Base-by-base conservation (phyloP, 805 yeast genomes). In the Myxozyma vanderwaltii region DNA sequence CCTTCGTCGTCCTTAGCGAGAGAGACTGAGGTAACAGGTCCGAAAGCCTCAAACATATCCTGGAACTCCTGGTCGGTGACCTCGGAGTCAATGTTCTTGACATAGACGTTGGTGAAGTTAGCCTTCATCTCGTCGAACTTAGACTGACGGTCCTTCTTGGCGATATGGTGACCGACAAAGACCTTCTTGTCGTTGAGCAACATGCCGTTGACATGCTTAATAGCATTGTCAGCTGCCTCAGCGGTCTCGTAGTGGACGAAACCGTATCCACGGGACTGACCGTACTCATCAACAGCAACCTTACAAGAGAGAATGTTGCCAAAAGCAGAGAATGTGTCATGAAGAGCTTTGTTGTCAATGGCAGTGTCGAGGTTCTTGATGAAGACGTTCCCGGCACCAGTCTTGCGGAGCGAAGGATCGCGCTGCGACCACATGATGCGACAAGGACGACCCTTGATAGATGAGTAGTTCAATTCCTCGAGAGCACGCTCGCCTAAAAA, bases 371-470 rank as follows among this genome's bases (percentile, higher is more conserved):
- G 85, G 85, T 94, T 94, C 86, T 94, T 94, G 81, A 94, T 92
- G 85, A 88, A 94, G 68, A 94, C 86, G 84, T 94, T 94, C 73
- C 97, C 97, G 66, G 89, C 87, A 76, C 97, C 97, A 74, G 86
- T 86, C 82, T 86, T 89, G 83, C 99, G 89, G 72, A 86, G 77
- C 64, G 96, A 83, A 67, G 99, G 98, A 76, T 94, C 98, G 80
- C 98, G 90, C 82, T 94, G 98, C 69, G 97, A 91, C 97, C 98
- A 91, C 98, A 94, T 94, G 81, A 94, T 92, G 79, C 99, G 90
- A 81, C 97, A 91, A 72, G 97, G 91, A 73, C 87, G 89, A 73
- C 97, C 97, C 77, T 91, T 91, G 79, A 94, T 86, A 72, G 85
- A 85, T 61, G 91, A 79, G 82, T 94, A 94, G 89, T 92, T 94